These are phyloP conservation scores for Blastocystis sp. DNA, from an alignment of 352 stramenopile species.

Conservation along the genomic window DNA sequence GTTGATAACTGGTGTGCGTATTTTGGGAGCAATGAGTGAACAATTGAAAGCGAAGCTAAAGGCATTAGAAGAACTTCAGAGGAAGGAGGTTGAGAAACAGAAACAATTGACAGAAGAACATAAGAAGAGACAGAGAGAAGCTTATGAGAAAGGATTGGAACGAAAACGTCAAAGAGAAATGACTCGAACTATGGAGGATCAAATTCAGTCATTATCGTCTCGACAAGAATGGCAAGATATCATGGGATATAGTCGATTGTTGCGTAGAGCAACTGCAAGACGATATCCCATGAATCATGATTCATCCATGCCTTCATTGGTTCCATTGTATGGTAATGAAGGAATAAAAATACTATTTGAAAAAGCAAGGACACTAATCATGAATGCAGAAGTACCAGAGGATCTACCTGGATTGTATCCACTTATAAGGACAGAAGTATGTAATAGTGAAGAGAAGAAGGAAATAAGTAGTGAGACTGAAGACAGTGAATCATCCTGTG, in stretches of 20 bases:
- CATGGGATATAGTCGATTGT: background rate
- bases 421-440: background rate
- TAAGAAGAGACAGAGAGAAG: conserved; percentile 1
- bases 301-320: background rate
- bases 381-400: background rate
- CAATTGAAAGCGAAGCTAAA: background rate
- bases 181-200: background rate
- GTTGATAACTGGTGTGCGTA: conserved; percentile 36
- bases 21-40: background rate
- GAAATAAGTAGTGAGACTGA: background rate
- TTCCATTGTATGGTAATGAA: background rate
- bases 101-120: background rate
- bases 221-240: background rate
- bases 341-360: background rate
- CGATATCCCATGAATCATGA: background rate
- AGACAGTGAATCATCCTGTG: background rate
- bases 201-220: background rate
- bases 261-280: background rate
- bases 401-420: background rate
- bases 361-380: background rate
- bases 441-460: background rate
- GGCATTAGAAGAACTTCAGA: background rate
- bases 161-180: background rate
- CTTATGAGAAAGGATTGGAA: background rate
- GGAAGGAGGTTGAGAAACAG: conserved; percentile 1